Evolutionary conservation across 73 alveolate genomes (phyloP).

Genomic region (Uronychia binucleata): DNA sequence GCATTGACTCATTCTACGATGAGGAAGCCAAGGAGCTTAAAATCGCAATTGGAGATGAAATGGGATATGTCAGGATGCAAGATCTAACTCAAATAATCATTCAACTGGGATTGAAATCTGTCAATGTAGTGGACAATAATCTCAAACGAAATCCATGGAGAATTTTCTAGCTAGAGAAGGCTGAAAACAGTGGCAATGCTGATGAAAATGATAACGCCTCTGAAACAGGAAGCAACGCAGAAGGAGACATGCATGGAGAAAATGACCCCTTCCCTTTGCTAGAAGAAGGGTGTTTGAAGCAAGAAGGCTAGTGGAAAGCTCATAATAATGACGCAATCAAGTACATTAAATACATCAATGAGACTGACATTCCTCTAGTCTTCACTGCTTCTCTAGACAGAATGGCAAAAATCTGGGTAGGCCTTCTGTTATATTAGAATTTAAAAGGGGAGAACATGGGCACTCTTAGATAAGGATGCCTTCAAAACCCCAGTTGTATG

Average conservation of each 20-base stretch:
- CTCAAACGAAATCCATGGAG: slow-evolving; percentile 66
- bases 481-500: slow-evolving; percentile 12
- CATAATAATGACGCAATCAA: slow-evolving; percentile 74
- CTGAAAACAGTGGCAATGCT: slow-evolving; percentile 5
- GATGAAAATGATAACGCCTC: slow-evolving; percentile 22
- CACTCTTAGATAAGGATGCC: slow-evolving; percentile 62
- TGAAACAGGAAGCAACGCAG: background rate
- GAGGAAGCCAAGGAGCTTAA: background rate
- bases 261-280: slow-evolving; percentile 48
- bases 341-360: slow-evolving; percentile 43
- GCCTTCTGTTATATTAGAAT: background rate
- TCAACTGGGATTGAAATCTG: slow-evolving; percentile 35
- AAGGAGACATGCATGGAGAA: slow-evolving; percentile 18
- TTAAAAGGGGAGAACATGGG: slow-evolving; percentile 62
- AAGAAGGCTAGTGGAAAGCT: slow-evolving; percentile 67
- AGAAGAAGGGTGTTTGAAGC: slow-evolving; percentile 49
- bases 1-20: background rate
- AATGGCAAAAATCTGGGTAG: slow-evolving; percentile 72
- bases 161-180: slow-evolving; percentile 41
- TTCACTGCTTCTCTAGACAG: slow-evolving; percentile 72
- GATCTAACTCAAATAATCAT: slow-evolving; percentile 35
- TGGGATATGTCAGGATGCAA: slow-evolving; percentile 67
- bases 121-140: slow-evolving; percentile 37
- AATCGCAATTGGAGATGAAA: slow-evolving; percentile 64
- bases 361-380: slow-evolving; percentile 48